These are phyloP conservation scores for Candida frijolesensis DNA, from an alignment of 1,139 yeast genomes.

Conservation along the genomic window DNA sequence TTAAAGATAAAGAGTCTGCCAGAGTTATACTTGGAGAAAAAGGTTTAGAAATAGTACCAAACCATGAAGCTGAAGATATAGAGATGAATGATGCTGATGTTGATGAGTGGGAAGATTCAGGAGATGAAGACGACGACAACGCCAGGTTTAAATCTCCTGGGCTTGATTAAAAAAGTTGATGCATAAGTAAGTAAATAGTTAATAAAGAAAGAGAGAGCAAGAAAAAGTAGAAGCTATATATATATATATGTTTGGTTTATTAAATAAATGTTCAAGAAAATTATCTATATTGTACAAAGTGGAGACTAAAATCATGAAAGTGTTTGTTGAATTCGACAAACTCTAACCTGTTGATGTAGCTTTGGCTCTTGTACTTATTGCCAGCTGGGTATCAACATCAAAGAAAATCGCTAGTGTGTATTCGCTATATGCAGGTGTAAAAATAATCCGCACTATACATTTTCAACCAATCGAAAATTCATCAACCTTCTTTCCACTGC, in stretches of 20 bases:
- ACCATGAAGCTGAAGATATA: constrained; percentile 70
- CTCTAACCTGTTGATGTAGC: too few relatives aligned
- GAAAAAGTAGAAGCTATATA: neutral
- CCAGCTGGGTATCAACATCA: neutral
- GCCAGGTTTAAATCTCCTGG: constrained; percentile 9
- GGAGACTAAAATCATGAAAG: too few relatives aligned
- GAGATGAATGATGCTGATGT: constrained; percentile 58
- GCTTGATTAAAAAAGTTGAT: constrained; percentile 8
- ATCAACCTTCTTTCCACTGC: neutral
- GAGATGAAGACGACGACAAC: constrained; percentile 55
- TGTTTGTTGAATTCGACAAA: too few relatives aligned
- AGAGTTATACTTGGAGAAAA: constrained; percentile 58
- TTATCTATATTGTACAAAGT: too few relatives aligned
- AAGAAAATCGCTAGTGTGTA: too few relatives aligned
- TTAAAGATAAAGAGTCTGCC: constrained; percentile 84
- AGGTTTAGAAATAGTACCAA: constrained; percentile 81
- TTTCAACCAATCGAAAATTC: constrained; percentile 2
- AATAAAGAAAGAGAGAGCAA: neutral
- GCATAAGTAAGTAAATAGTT: neutral
- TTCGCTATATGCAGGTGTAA: neutral
- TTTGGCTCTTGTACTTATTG: neutral
- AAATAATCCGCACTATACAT: neutral
- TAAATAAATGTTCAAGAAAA: too few relatives aligned
- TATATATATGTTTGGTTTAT: neutral
- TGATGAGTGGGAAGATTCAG: constrained; percentile 57